phyloP scores from a whole-genome alignment of 495 filamentous ascomycete species.

The Emericellopsis terricola region DNA sequence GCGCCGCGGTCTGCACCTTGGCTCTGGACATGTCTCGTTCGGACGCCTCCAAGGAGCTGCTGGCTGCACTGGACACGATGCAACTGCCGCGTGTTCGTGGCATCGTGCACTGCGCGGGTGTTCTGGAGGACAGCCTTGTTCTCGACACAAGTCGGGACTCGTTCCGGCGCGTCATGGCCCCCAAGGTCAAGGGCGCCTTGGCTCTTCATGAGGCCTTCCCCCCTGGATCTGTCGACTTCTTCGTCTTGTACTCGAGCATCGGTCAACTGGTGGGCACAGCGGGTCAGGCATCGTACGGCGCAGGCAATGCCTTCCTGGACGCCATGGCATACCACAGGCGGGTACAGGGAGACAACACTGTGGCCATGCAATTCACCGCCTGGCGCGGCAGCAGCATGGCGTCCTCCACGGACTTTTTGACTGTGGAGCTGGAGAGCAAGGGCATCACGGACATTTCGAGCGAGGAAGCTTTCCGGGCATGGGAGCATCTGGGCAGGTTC shows the following conservation, averaged over 20 bases:
- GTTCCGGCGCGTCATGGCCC: slow-evolving; percentile 13
- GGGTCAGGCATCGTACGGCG: slow-evolving; percentile 40
- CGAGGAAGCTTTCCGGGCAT: slow-evolving; percentile 26
- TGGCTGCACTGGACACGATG: not conserved
- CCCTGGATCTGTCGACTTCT: slow-evolving; percentile 34
- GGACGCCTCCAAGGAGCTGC: not conserved
- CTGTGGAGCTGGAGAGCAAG: slow-evolving; percentile 19
- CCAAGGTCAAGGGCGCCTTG: slow-evolving; percentile 24
- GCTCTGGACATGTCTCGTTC: not conserved
- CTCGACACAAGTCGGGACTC: slow-evolving; percentile 15
- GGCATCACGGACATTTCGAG: slow-evolving; percentile 23
- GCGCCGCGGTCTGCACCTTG: not conserved
- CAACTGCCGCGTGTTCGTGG: slow-evolving; percentile 16
- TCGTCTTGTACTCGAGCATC: slow-evolving; percentile 23
- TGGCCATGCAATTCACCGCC: slow-evolving; percentile 23
- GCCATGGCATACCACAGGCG: slow-evolving; percentile 14
- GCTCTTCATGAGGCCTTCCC: slow-evolving; percentile 19
- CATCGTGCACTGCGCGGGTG: slow-evolving; percentile 29
- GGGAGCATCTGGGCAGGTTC: slow-evolving; percentile 16
- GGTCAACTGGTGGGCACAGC: slow-evolving; percentile 28
- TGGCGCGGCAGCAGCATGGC: slow-evolving; percentile 27
- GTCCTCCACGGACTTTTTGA: slow-evolving; percentile 19
- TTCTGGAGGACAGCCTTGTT: slow-evolving; percentile 21
- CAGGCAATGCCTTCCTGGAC: slow-evolving; percentile 40
- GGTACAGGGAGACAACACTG: slow-evolving; percentile 14